Base-by-base conservation (phyloP, 176 grass and related monocot species). In the Dendrocalamus sinicus region DNA sequence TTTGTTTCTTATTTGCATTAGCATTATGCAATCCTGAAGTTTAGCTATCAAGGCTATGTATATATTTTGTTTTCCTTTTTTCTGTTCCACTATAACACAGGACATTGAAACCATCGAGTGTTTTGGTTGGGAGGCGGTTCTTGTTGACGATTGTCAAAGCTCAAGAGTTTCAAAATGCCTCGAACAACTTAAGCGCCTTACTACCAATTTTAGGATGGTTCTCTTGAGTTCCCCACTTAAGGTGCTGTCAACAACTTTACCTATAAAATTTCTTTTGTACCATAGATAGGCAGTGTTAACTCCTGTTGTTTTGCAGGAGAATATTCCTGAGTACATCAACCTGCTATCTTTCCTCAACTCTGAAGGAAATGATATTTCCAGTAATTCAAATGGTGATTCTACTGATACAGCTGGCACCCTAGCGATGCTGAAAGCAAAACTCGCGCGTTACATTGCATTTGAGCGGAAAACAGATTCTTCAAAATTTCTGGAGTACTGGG, bases 401-500 rank as follows among this genome's bases (percentile, higher is more conserved):
- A 82, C 62, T 61, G 78, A 93, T 89, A 83, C 85, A 82, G 70
- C 23, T 84, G 79, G 63, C 69, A 88, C 70, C 26, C 83, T 97
- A 84, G 79, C 81, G 2, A 43, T 81, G 75, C 77, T 93, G 45
- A 97, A 95, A 90, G 80, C 82, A 69, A 97, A 86, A 84, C 86
- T 98, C 15, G 66, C 26, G 51, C 71, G 9, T 60, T 76, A 89
- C 57, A 52, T 95, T 82, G 91, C 90, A 57, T 91, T 88, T 89
- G 93, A 94, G 61, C 83, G 81, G 51, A 95, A 92, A 89, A 43
- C 77, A 40, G 93, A 95, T 28, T 88, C 93, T 65, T 92, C 86
- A 77, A 98, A 94, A 75, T 80, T 98, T 86, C 53, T 78, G 52
- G 96, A 98, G 78, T 94, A 98, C 50, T 98, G 96, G 93, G 90